Evolutionary conservation across 192 early-diverging fungal genomes (phyloP).

Genomic region (Coemansia sp.): DNA sequence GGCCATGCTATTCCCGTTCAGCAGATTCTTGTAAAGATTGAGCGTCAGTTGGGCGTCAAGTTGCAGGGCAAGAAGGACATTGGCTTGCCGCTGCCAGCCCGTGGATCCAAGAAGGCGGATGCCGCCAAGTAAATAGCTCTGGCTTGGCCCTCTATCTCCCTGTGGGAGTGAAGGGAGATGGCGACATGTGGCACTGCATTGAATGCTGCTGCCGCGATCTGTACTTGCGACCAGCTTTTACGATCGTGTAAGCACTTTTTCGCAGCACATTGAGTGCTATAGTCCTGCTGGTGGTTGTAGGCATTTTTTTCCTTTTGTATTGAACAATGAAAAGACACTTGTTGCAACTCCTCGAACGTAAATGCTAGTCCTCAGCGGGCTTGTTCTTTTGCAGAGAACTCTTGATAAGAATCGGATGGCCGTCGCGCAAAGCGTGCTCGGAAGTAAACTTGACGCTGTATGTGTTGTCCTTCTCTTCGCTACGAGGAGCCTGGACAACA

Average conservation of each 20-base stretch:
- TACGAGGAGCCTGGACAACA: slow-evolving; percentile 45
- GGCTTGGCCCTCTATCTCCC: not conserved
- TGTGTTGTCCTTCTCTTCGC: slow-evolving; percentile 26
- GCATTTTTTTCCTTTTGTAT: not conserved
- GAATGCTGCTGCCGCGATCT: not conserved
- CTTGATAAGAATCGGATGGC: slow-evolving; percentile 45
- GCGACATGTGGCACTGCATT: not conserved
- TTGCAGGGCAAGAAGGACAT: slow-evolving; percentile 74
- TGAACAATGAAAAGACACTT: not conserved
- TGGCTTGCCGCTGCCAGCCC: slow-evolving; percentile 55
- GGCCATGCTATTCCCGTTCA: slow-evolving; percentile 88
- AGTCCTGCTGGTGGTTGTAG: not conserved
- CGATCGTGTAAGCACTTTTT: too few relatives aligned
- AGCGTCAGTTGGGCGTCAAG: slow-evolving; percentile 86
- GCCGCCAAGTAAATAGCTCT: not conserved
- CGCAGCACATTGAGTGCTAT: too few relatives aligned
- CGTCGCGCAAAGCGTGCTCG: slow-evolving; percentile 45
- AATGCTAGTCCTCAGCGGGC: not conserved
- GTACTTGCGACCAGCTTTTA: not conserved
- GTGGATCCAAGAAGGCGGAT: slow-evolving; percentile 14
- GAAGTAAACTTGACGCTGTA: slow-evolving; percentile 39
- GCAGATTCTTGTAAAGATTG: slow-evolving; percentile 86
- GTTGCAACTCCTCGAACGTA: not conserved
- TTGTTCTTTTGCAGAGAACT: slow-evolving; percentile 31
- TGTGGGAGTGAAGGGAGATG: not conserved